Conservation (phyloP, 2,329 filamentous ascomycete genomes). For the Colletotrichum euphorbiae region DNA sequence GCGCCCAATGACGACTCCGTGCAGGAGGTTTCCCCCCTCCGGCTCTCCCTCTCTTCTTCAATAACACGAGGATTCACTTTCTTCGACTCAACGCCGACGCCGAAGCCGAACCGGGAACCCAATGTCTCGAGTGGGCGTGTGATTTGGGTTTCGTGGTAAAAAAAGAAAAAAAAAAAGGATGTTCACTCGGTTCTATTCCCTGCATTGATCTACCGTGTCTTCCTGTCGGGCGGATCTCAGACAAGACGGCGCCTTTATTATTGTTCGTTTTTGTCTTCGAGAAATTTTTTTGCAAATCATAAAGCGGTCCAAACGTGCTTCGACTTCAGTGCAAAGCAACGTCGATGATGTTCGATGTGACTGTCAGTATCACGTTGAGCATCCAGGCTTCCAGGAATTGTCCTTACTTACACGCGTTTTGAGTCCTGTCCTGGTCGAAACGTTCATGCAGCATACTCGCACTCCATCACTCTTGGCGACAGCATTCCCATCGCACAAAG, state of each 20-base stretch:
- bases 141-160: constrained; percentile 1
- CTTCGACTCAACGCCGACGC: constrained; percentile 4
- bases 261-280: constrained; percentile 23
- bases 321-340: constrained; percentile 1
- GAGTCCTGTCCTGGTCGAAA: background rate
- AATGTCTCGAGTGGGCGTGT: constrained; percentile 29
- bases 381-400: too few species aligned
- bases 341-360: background rate
- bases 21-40: constrained; percentile 10
- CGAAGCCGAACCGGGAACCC: constrained; percentile 5
- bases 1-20: constrained; percentile 18
- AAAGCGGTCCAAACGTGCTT: constrained; percentile 4
- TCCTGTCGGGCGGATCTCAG: constrained; percentile 23
- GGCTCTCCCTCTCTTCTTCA: constrained; percentile 36
- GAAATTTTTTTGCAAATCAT: constrained; percentile 11
- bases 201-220: constrained; percentile 35
- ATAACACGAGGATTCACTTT: constrained; percentile 31
- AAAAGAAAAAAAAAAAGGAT: too few species aligned
- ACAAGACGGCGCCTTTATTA: constrained; percentile 24
- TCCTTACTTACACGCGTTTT: background rate
- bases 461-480: background rate
- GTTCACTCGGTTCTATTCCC: constrained; percentile 31
- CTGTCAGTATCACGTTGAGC: background rate
- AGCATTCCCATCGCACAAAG: background rate
- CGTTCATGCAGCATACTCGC: background rate